These are phyloP conservation scores for Exserohilum turcica DNA, from an alignment of 2,329 filamentous ascomycete species.

Conservation along the genomic window DNA sequence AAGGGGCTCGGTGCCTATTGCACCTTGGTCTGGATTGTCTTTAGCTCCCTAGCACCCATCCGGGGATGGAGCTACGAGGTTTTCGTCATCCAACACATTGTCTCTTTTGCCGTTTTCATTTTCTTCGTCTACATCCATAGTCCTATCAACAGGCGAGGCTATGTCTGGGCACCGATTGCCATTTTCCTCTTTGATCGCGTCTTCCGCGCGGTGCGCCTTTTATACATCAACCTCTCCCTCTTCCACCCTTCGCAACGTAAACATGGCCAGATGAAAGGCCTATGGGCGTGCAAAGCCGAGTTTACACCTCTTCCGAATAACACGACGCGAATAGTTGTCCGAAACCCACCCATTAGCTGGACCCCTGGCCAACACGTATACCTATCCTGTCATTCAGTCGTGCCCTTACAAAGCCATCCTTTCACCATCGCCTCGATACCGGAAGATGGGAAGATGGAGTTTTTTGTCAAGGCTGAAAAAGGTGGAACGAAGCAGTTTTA, in stretches of 20 bases:
- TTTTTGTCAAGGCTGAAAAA: slow-evolving; percentile 60
- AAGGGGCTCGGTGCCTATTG: slow-evolving; percentile 72
- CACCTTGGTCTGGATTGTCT: slow-evolving; percentile 67
- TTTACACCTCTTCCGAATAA: slow-evolving; percentile 57
- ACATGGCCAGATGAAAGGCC: slow-evolving; percentile 31
- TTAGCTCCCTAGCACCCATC: slow-evolving; percentile 67
- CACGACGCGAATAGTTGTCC: slow-evolving; percentile 62
- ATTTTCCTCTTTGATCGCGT: slow-evolving; percentile 67
- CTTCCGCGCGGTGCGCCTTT: slow-evolving; percentile 50
- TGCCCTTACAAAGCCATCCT: slow-evolving; percentile 66
- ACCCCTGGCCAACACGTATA: slow-evolving; percentile 67
- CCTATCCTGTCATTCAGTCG: slow-evolving; percentile 61
- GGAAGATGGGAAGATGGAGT: slow-evolving; percentile 61
- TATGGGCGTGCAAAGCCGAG: slow-evolving; percentile 48
- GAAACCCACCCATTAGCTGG: slow-evolving; percentile 63
- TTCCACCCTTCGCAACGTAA: slow-evolving; percentile 47
- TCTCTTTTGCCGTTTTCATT: slow-evolving; percentile 65
- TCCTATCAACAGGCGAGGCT: slow-evolving; percentile 62
- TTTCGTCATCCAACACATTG: slow-evolving; percentile 71
- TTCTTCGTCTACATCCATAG: slow-evolving; percentile 69
- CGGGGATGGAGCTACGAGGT: slow-evolving; percentile 71
- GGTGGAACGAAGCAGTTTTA: slow-evolving; percentile 60
- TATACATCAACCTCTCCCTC: slow-evolving; percentile 49
- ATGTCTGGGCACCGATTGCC: slow-evolving; percentile 69
- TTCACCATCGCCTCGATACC: slow-evolving; percentile 67